phyloP scores from a whole-genome alignment of 2,329 filamentous ascomycete species.

The Botryotinia narcissicola region DNA sequence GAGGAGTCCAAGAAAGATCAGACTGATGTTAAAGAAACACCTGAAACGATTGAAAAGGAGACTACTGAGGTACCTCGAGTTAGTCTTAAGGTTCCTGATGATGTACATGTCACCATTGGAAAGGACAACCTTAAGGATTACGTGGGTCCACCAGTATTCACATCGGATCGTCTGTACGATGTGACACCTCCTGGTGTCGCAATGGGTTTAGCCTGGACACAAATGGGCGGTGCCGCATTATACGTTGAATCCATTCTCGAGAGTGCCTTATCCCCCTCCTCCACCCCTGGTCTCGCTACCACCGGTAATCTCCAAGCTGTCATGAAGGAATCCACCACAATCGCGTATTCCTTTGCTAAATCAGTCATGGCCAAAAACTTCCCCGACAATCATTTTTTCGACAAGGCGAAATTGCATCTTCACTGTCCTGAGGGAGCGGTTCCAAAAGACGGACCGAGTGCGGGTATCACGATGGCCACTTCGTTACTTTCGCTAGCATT shows the following conservation, averaged over 20 bases:
- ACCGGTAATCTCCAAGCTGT: conserved; percentile 94
- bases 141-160: conserved; percentile 93
- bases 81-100: conserved; percentile 78
- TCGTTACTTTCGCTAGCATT: conserved; percentile 83
- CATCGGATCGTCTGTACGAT: conserved; percentile 92
- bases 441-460: conserved; percentile 88
- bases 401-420: conserved; percentile 90
- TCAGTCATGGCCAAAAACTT: conserved; percentile 80
- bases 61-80: conserved; percentile 67
- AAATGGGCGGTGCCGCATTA: conserved; percentile 91
- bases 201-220: conserved; percentile 98
- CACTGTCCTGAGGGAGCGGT: conserved; percentile 97
- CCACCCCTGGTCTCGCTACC: conserved; percentile 77
- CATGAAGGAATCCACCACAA: conserved; percentile 96
- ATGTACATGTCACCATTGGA: conserved; percentile 79
- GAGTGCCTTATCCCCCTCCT: conserved; percentile 69
- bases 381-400: conserved; percentile 90
- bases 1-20: conserved; percentile 68
- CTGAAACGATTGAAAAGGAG: conserved; percentile 52
- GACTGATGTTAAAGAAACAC: conserved; percentile 60
- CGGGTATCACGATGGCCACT: conserved; percentile 98
- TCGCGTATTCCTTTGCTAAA: conserved; percentile 96
- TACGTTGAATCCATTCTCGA: conserved; percentile 98
- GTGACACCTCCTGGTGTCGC: conserved; percentile 89
- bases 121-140: conserved; percentile 95